Conservation (phyloP, 164 flowering plant genomes). For the Akebia trifoliata region DNA sequence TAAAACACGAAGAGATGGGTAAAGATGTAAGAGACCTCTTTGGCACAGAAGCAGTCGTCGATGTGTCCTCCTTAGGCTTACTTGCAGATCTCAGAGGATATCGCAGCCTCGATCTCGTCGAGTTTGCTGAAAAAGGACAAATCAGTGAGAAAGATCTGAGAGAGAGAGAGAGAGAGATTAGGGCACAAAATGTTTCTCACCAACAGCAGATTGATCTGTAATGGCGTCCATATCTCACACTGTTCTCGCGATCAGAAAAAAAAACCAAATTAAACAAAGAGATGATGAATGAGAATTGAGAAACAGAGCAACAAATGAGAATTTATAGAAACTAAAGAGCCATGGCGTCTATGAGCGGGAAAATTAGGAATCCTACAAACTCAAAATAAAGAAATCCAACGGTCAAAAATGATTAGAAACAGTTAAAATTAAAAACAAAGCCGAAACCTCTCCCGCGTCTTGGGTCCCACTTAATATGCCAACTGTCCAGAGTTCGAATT, state of each 20-base stretch:
- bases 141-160: background rate
- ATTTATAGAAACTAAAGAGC: background rate
- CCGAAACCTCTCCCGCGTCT: slow-evolving; percentile 13
- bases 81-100: slow-evolving; percentile 65
- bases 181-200: slow-evolving; percentile 15
- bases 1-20: background rate
- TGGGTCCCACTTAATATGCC: slow-evolving; percentile 23
- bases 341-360: slow-evolving; percentile 14
- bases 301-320: background rate
- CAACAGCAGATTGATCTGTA: slow-evolving; percentile 34
- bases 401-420: slow-evolving; percentile 12
- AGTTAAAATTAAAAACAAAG: too few species aligned
- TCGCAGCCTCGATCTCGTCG: slow-evolving; percentile 40
- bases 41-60: slow-evolving; percentile 30
- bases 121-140: slow-evolving; percentile 13
- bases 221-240: slow-evolving; percentile 29
- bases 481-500: slow-evolving; percentile 14
- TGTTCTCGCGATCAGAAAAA: background rate
- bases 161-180: background rate
- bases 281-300: background rate
- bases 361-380: background rate
- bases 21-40: slow-evolving; percentile 30
- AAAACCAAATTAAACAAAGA: background rate
- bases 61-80: slow-evolving; percentile 44
- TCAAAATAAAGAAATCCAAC: slow-evolving; percentile 13